A percentile compares a stretch with the other conserved stretches of the same genome.
Evolutionary conservation across 2,329 filamentous ascomycete species (phyloP).

Genomic region (Fusarium albosuccineum): DNA sequence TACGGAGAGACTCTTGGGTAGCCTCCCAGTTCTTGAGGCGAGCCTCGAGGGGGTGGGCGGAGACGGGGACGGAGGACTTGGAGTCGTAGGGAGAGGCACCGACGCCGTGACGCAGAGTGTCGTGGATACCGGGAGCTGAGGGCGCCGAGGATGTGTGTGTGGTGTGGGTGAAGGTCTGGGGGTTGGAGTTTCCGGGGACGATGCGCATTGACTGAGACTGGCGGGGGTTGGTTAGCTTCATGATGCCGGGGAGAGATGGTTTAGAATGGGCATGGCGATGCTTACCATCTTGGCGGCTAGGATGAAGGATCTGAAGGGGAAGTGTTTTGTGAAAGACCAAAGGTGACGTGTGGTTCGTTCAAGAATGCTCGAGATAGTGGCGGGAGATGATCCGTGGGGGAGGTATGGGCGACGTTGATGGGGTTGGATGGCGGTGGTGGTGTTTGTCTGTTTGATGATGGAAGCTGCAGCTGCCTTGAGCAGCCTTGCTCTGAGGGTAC

Average conservation of each 20-base stretch:
- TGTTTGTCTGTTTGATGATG: conserved; percentile 33
- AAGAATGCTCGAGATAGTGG: not conserved
- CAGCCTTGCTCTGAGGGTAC: conserved; percentile 43
- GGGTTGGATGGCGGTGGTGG: conserved; percentile 3
- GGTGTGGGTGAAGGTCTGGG: conserved; percentile 74
- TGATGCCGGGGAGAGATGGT: conserved; percentile 15
- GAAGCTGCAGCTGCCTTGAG: conserved; percentile 40
- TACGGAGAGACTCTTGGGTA: conserved; percentile 88
- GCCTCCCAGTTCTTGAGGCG: conserved; percentile 91
- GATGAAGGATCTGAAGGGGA: not conserved
- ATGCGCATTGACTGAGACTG: conserved; percentile 84
- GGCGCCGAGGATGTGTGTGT: conserved; percentile 77
- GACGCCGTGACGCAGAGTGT: conserved; percentile 89
- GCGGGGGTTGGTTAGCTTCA: conserved; percentile 40
- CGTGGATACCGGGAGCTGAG: conserved; percentile 92
- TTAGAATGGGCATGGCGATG: conserved; percentile 25
- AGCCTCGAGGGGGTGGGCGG: conserved; percentile 88
- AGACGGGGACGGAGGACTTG: conserved; percentile 62
- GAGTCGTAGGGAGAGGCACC: conserved; percentile 69
- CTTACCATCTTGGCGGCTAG: conserved; percentile 63
- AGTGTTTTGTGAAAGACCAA: conserved; percentile 8
- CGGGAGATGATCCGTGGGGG: not conserved
- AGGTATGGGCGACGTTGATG: conserved; percentile 16
- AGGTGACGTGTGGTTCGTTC: not conserved
- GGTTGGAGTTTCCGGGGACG: conserved; percentile 77